Evolutionary conservation across 495 filamentous ascomycete genomes (phyloP), one percentile per base, ranked within the genome.

Genomic region (Tuber indicum): DNA sequence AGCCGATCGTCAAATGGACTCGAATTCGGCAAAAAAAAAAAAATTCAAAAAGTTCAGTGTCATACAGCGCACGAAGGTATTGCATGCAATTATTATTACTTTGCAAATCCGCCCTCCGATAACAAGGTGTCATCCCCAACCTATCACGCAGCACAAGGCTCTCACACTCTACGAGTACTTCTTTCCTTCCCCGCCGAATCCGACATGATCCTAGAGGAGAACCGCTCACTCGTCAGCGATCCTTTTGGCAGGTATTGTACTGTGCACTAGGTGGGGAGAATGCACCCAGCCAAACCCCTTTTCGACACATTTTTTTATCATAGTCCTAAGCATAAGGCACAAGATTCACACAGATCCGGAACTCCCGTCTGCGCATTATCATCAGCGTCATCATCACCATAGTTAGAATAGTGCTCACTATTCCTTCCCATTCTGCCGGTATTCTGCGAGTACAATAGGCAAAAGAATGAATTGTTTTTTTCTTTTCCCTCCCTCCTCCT

Each of bases 401-500:
- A 5, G 14, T 10, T 21, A 26, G 26, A 36, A 36, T 66, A 66
- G 58, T 26, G 58, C 58, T 66, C 26, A 17, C 58, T 7, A 7
- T 32, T 32, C 21, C 6, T 5, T 32, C 10, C 52, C 52, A 26
- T 62, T 32, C 26, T 4, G 1, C 32, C 32, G 32, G 32, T 32
- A 62, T 62, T 14, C 9, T 5, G 12, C 58, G 16, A 62, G n/a
- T 26, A 36, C 58, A 66, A 66, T 36, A 66, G 6, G 58, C 58
- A 66, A 66, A 66, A 66, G 58, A 66, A 66, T 66, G 26, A 16
- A 66, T 66, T 66, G 58, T 66, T 62, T 62, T 16, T 62, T 62
- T 2, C 32, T 32, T 52, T 52, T 52, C 5, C n/a, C 16, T 62
- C 16, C 6, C 4, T 17, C 10, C 3, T 7, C 26, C 26, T 36